Evolutionary conservation across 108 stramenopile species (phyloP).

Genomic region (Cylindrotheca closterium): DNA sequence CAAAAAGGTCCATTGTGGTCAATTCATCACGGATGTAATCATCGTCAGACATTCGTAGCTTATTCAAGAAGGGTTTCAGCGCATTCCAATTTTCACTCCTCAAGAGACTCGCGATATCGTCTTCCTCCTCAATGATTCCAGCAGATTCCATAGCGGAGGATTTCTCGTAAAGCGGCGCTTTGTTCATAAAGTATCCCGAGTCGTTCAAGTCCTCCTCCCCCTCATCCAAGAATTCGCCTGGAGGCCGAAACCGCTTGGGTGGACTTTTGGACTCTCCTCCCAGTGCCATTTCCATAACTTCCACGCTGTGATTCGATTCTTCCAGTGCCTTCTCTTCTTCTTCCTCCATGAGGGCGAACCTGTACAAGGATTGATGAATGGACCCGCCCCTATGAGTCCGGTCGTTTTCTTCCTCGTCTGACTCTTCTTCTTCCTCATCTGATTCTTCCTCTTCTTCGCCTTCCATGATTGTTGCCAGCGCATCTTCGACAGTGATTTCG

Average conservation of each 20-base stretch:
- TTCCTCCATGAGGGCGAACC: not conserved
- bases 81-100: constrained; percentile 7
- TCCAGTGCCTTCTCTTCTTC: constrained; percentile 3
- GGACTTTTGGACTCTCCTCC: not conserved
- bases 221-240: not conserved
- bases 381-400: too few relatives aligned
- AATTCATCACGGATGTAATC: constrained; percentile 12
- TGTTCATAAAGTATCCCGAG: not conserved
- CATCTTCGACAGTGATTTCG: not conserved
- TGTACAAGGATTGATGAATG: not conserved
- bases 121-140: too few relatives aligned
- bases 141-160: not conserved
- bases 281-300: not conserved
- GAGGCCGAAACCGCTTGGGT: not conserved
- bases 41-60: constrained; percentile 4
- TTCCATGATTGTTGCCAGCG: not conserved
- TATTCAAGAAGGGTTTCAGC: constrained; percentile 9
- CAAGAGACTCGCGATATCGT: not conserved
- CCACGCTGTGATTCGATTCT: too few relatives aligned
- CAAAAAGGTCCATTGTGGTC: constrained; percentile 3
- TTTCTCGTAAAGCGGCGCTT: not conserved
- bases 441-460: constrained; percentile 2
- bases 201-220: not conserved
- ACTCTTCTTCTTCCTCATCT: not conserved
- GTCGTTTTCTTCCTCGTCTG: not conserved